Evolutionary conservation across 2,329 filamentous ascomycete species (phyloP).

Genomic region (Talaromyces sp.): DNA sequence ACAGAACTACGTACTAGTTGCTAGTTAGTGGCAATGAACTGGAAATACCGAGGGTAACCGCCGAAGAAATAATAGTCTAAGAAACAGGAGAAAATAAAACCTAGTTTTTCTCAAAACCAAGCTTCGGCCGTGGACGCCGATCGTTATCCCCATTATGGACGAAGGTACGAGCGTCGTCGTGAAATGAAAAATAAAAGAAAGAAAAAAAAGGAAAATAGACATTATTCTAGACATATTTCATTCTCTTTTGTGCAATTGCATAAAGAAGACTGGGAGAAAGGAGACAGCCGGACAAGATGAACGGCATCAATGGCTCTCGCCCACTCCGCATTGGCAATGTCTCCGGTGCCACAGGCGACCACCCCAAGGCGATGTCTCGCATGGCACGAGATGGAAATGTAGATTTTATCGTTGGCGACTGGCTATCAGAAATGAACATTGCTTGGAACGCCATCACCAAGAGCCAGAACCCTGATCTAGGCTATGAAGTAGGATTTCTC

Average conservation of each 20-base stretch:
- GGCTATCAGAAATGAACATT: constrained; percentile 32
- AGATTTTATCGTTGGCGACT: constrained; percentile 39
- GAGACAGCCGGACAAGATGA: background rate
- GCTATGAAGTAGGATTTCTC: constrained; percentile 20
- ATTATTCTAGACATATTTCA: no score
- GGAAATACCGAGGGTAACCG: background rate
- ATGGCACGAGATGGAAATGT: constrained; percentile 2
- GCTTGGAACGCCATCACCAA: constrained; percentile 24
- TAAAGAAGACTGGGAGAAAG: background rate
- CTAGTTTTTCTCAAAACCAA: no score
- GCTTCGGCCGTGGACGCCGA: no score
- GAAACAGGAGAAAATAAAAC: no score
- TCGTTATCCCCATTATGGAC: no score
- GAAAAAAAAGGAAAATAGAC: no score
- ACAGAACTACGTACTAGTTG: no score
- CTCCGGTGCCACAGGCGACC: constrained; percentile 1
- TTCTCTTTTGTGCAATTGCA: no score
- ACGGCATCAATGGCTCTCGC: background rate
- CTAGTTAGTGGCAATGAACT: background rate
- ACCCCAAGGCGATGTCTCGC: background rate
- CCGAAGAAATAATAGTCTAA: no score
- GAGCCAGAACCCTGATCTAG: constrained; percentile 11
- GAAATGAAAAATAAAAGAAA: no score
- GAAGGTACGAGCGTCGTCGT: no score
- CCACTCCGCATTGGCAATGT: constrained; percentile 4